Evolutionary conservation across 1,139 yeast species (phyloP), one percentile per base, ranked within the genome.

Genomic region (Yamadazyma triangularis): DNA sequence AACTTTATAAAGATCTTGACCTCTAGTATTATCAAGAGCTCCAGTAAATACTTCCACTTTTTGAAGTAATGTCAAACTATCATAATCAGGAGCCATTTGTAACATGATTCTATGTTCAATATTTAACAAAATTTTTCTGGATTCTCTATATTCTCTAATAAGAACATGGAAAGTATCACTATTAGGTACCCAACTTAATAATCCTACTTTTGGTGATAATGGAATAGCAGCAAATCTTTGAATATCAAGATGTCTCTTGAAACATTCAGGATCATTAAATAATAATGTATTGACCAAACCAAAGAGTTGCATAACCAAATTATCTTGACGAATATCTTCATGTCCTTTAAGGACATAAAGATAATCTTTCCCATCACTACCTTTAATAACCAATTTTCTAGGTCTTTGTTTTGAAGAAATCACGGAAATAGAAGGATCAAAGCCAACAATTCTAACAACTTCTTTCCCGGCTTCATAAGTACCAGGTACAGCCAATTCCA

Each of bases 31-130:
- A 54, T 91, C 96, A 48, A 93, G 63, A 0, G 98, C 96, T 48
- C 91, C 88, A 0, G 96, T 87, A 60, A 93, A 93, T 1, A 91
- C 96, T 56, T 93, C 99, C 26, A 93, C 93, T 57, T 91, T 91
- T 48, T 93, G 95, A 37, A 93, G 61, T 24, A 89, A 66, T 0
- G 96, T 87, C 51, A 91, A 65, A 40, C 79, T 82, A 47, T 93
- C 98, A 56, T 87, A 93, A 53, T 89, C 96, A 1, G 97, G 97
- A 0, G 97, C 96, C 97, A 91, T 89, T 54, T 91, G 97, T 24
- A 88, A 61, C 95, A 91, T 89, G 35, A 91, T 86, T 42, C 97
- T 73, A 53, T 89, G 96, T 55, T 91, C 98, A 48, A 91, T 87
- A 55, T 89, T 89, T 42, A 91, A 65, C 42, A 89, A 70, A 29